phyloP scores from a whole-genome alignment of 164 flowering plant genomes.

The Santalum album region DNA sequence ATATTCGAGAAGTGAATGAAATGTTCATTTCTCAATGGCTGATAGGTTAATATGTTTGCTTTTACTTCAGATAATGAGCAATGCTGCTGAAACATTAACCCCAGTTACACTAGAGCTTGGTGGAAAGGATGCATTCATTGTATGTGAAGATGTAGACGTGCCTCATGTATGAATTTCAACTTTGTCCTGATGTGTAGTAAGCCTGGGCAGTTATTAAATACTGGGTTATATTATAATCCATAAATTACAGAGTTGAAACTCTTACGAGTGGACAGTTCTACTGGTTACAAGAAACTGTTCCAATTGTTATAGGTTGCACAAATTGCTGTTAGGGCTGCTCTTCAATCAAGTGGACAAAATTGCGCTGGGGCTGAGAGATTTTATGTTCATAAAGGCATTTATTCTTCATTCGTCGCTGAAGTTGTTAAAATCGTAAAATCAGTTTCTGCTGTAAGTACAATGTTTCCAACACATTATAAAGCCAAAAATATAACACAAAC shows the following conservation, averaged over 20 bases:
- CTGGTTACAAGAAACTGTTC: slow-evolving; percentile 2
- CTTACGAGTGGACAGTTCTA: not conserved
- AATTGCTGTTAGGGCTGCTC: slow-evolving; percentile 86
- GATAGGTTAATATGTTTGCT: not conserved
- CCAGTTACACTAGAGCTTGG: slow-evolving; percentile 99
- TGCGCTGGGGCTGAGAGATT: slow-evolving; percentile 99
- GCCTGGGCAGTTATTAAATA: slow-evolving; percentile 1
- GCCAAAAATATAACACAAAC: too few species aligned
- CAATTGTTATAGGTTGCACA: slow-evolving; percentile 65
- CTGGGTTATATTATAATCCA: slow-evolving; percentile 9
- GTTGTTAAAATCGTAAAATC: slow-evolving; percentile 74
- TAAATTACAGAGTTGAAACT: not conserved
- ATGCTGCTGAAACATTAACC: slow-evolving; percentile 65
- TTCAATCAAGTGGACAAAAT: slow-evolving; percentile 97
- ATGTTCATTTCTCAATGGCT: not conserved
- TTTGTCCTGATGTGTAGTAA: slow-evolving; percentile 3
- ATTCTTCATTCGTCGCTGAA: slow-evolving; percentile 72
- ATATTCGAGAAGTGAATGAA: not conserved
- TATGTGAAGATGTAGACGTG: slow-evolving; percentile 93
- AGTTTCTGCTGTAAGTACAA: slow-evolving; percentile 68
- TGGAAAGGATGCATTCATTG: slow-evolving; percentile 96
- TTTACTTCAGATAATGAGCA: slow-evolving; percentile 79
- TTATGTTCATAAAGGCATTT: slow-evolving; percentile 78
- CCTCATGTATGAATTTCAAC: slow-evolving; percentile 54
- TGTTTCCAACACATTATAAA: not conserved